Conservation (phyloP, 2,329 filamentous ascomycete species). For the Hypoxylon sp. region DNA sequence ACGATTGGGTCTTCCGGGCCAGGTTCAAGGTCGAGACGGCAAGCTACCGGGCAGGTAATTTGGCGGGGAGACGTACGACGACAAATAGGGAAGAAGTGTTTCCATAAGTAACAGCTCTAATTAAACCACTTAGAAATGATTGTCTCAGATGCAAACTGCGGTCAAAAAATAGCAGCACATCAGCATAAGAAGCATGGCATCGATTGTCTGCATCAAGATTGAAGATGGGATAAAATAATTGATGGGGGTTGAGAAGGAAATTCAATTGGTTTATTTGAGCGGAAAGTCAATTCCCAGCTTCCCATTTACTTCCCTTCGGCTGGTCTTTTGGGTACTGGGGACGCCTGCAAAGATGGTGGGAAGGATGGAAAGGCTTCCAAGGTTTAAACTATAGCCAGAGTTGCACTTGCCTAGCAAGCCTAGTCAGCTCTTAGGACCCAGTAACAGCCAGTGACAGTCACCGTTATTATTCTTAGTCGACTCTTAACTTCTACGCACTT, state of each 20-base stretch:
- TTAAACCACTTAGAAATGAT: constrained; percentile 38
- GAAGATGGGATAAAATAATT: not conserved
- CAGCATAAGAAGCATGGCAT: not conserved
- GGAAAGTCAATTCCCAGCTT: constrained; percentile 29
- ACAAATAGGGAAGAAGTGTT: constrained; percentile 44
- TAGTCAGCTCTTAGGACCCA: not conserved
- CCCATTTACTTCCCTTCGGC: constrained; percentile 27
- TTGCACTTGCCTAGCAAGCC: constrained; percentile 5
- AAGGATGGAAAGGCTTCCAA: constrained; percentile 13
- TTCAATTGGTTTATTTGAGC: constrained; percentile 2
- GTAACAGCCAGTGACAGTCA: constrained; percentile 7
- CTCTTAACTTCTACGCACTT: not conserved
- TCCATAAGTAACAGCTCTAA: constrained; percentile 37
- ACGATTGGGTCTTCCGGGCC: constrained; percentile 39
- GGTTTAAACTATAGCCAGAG: not conserved
- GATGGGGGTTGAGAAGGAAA: not conserved
- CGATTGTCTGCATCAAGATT: not conserved
- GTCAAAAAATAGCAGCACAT: constrained; percentile 9
- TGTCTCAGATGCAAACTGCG: constrained; percentile 39
- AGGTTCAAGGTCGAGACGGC: constrained; percentile 45
- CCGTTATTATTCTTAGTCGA: constrained; percentile 32
- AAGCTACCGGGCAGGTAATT: constrained; percentile 44
- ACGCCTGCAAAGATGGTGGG: constrained; percentile 26
- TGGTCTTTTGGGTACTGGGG: constrained; percentile 22
- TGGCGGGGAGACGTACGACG: constrained; percentile 38